Conservation (phyloP, 768 basidiomycete genomes). For the Lentinula detonsa region DNA sequence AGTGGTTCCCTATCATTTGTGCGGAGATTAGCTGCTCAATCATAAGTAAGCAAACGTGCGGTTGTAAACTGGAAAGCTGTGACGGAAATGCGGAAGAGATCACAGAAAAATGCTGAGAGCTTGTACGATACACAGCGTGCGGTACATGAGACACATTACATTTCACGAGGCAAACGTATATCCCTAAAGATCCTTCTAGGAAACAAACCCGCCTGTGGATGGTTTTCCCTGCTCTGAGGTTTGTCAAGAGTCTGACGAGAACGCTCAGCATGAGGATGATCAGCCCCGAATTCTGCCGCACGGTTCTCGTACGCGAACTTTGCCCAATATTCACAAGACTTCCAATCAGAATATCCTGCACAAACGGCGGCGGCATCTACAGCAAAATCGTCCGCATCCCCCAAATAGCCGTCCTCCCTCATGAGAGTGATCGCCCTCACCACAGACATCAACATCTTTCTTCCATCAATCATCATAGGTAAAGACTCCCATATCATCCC, state of each 20-base stretch:
- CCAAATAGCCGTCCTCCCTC: constrained; percentile 13
- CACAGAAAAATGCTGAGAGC: too few relatives aligned
- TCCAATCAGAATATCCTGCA: constrained; percentile 17
- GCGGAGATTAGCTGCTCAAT: too few relatives aligned
- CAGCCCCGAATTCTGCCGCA: constrained; percentile 15
- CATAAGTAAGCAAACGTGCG: too few relatives aligned
- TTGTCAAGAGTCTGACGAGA: neutral
- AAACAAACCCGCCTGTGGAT: neutral
- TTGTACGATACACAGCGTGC: too few relatives aligned
- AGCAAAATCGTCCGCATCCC: constrained; percentile 17
- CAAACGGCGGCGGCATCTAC: constrained; percentile 14
- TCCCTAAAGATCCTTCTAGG: neutral
- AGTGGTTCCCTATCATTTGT: too few relatives aligned
- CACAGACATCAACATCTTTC: neutral
- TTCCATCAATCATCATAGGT: neutral
- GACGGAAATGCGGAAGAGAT: too few relatives aligned
- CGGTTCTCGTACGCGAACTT: constrained; percentile 11
- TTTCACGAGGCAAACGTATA: neutral
- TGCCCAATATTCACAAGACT: constrained; percentile 18
- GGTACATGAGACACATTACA: too few relatives aligned
- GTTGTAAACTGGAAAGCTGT: too few relatives aligned
- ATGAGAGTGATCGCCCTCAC: constrained; percentile 7
- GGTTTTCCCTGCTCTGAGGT: neutral
- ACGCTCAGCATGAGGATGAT: constrained; percentile 9
- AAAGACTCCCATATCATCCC: constrained; percentile 8